Evolutionary conservation across 805 yeast species (phyloP).

Genomic region (Maudiozyma saulgeensis): DNA sequence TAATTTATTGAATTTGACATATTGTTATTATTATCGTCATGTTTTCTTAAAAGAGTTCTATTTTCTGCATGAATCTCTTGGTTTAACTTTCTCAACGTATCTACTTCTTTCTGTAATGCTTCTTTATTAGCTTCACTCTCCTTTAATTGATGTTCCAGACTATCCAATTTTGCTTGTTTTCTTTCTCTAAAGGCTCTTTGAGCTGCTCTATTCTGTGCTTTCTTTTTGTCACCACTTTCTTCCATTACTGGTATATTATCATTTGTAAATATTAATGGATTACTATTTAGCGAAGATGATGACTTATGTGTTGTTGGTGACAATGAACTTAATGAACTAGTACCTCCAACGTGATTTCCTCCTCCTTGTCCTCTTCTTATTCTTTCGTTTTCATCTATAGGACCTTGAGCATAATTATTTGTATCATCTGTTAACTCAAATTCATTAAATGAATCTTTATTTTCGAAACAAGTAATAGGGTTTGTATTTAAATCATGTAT

Average conservation of each 20-base stretch:
- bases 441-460: neutral
- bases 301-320: neutral
- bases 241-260: neutral
- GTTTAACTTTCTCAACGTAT: slow-evolving; percentile 44
- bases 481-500: neutral
- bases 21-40: neutral
- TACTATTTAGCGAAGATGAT: neutral
- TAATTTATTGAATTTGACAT: neutral
- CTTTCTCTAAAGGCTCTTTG: slow-evolving; percentile 82
- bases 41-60: slow-evolving; percentile 35
- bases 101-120: slow-evolving; percentile 38
- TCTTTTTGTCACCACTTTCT: slow-evolving; percentile 40
- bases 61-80: slow-evolving; percentile 53
- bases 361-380: neutral
- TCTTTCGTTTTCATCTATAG: too few relatives aligned
- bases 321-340: neutral
- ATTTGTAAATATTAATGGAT: neutral
- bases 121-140: slow-evolving; percentile 48
- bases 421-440: too few relatives aligned
- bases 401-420: too few relatives aligned
- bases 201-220: slow-evolving; percentile 78
- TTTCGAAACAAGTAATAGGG: neutral
- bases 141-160: slow-evolving; percentile 49
- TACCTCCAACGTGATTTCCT: neutral
- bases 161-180: slow-evolving; percentile 62